phyloP scores from a whole-genome alignment of 306 rosid genomes.

The Sechiopsis laciniata region DNA sequence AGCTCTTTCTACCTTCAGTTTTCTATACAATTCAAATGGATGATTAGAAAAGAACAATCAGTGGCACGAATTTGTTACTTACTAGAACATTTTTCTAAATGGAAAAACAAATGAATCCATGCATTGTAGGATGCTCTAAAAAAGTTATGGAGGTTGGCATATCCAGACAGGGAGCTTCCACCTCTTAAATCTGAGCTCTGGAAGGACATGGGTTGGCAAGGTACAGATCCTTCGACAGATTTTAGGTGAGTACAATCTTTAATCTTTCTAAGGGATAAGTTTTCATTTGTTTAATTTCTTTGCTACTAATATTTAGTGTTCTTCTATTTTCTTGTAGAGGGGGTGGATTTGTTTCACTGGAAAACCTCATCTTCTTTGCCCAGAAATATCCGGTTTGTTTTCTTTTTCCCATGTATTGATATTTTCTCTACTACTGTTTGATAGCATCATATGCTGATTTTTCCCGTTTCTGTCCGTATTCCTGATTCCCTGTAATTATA shows the following conservation, averaged over 20 bases:
- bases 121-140: slow-evolving; percentile 68
- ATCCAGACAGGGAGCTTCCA: slow-evolving; percentile 72
- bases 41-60: not conserved
- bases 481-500: not conserved
- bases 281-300: not conserved
- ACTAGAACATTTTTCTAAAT: not conserved
- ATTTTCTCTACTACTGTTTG: not conserved
- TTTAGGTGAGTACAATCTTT: slow-evolving; percentile 54
- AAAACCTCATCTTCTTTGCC: slow-evolving; percentile 87
- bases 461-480: not conserved
- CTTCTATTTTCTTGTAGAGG: slow-evolving; percentile 55
- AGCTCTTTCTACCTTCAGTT: not conserved
- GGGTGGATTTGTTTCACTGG: slow-evolving; percentile 86
- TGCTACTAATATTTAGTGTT: not conserved
- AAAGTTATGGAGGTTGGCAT: slow-evolving; percentile 83
- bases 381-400: slow-evolving; percentile 68
- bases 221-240: slow-evolving; percentile 93
- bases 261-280: not conserved
- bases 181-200: slow-evolving; percentile 81
- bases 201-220: slow-evolving; percentile 99
- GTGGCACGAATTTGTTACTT: not conserved
- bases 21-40: slow-evolving; percentile 11
- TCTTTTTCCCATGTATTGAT: slow-evolving; percentile 20
- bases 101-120: slow-evolving; percentile 8
- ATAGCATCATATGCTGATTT: slow-evolving; percentile 11